Evolutionary conservation across 805 yeast species (phyloP), one percentile per base, ranked within the genome.

Genomic region (Candida namnaoensis): DNA sequence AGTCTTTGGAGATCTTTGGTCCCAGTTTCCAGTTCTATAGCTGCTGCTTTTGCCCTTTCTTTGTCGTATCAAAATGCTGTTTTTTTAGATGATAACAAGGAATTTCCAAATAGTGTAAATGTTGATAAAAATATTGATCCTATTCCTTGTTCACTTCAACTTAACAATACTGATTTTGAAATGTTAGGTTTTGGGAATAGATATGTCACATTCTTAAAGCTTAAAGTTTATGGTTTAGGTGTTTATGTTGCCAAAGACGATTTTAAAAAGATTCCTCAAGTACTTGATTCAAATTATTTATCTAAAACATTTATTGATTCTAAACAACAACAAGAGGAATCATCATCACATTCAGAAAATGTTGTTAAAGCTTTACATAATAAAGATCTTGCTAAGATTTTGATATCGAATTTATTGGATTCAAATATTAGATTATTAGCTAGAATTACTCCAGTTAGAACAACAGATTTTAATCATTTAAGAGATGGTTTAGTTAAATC

Each of bases 201-300:
- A 54, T 66, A 83, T 0, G 96, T 91, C 15, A 85, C 97, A 0
- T 85, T 93, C 54, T 51, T 90, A 35, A 71, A 73, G 25, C 78
- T 93, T 66, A 87, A 80, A 51, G 96, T 93, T 1, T 91, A 91
- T 57, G 95, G 87, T 0, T 68, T 86, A 34, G 98, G 96, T 0
- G 64, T 93, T 7, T 91, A 91, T 57, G 67, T 86, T 35, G 82
- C 88, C 6, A 58, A 68, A 7, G 70, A 73, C 0, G 96, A 88
- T 53, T 52, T 69, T 13, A 41, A 54, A 7, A 47, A 66, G 39
- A 56, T 74, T 5, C 55, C 68, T 4, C 47, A 60, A 7, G 66
- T 75, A 4, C 52, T 78, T 26, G 65, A 66, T 47, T 65, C 78
- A 1, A 65, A 57, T 4, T 73, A 54, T 41, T 48, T 74, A 13